Conservation (phyloP, 345 rosid genomes). For the Eucalyptus tenuipes region DNA sequence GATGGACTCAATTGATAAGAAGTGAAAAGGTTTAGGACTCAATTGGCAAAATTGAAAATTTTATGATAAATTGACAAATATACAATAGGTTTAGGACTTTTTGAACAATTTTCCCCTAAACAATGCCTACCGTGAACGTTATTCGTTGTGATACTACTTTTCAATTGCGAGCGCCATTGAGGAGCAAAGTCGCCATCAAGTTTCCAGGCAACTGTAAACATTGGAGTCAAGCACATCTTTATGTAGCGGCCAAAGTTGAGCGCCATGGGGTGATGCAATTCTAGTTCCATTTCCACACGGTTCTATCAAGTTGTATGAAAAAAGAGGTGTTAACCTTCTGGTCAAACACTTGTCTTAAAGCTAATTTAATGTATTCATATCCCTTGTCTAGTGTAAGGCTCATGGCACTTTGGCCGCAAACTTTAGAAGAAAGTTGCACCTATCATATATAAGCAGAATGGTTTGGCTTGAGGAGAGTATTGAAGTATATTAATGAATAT, state of each 20-base stretch:
- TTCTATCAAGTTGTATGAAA: neutral
- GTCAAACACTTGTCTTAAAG: neutral
- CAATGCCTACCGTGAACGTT: neutral
- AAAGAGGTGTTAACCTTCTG: neutral
- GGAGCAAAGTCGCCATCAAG: neutral
- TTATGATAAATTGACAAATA: too few species aligned
- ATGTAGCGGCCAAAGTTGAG: neutral
- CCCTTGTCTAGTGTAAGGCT: neutral
- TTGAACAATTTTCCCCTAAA: too few species aligned
- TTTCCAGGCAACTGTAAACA: neutral
- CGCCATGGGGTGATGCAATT: neutral
- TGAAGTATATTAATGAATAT: neutral
- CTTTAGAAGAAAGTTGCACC: neutral
- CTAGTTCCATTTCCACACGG: neutral
- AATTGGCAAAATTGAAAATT: too few species aligned
- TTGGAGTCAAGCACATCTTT: neutral
- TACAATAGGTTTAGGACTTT: fast-evolving
- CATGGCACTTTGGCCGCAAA: neutral
- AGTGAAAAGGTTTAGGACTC: too few species aligned
- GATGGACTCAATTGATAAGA: too few species aligned
- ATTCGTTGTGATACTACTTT: neutral
- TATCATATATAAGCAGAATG: neutral
- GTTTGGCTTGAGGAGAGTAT: neutral
- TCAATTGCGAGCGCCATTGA: neutral
- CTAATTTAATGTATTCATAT: neutral